Percentiles rank a stretch among this genome's conserved stretches.
These are phyloP conservation scores for Coelastrella sp. DNA, from an alignment of 139 green algal species.

Conservation along the genomic window DNA sequence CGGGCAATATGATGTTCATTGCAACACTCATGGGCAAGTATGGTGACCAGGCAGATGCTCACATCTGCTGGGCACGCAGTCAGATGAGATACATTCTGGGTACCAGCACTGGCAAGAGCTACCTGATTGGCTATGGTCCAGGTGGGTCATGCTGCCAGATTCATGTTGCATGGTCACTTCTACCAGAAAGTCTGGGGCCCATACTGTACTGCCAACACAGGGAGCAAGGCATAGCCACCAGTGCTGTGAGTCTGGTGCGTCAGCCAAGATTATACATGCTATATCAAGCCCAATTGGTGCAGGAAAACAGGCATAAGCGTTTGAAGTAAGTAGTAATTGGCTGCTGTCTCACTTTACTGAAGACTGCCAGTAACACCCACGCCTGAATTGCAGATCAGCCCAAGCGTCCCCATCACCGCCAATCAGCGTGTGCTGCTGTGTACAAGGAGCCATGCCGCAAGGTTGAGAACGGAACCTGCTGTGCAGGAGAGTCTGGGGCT, in stretches of 20 bases:
- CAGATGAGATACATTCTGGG: conserved; percentile 67
- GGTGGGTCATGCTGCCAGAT: not conserved
- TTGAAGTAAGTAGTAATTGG: not conserved
- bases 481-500: conserved; percentile 20
- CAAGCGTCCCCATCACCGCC: conserved; percentile 56
- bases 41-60: not conserved
- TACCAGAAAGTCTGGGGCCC: not conserved
- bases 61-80: conserved; percentile 42
- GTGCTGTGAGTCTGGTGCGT: too few species aligned
- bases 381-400: conserved; percentile 9
- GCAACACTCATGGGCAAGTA: conserved; percentile 47
- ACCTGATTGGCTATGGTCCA: conserved; percentile 58
- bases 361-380: not conserved
- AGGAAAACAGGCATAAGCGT: not conserved
- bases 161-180: not conserved
- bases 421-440: conserved; percentile 51
- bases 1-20: conserved; percentile 44
- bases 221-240: too few species aligned
- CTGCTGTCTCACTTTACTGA: not conserved
- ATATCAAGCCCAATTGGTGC: too few species aligned
- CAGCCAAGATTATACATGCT: too few species aligned
- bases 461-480: conserved; percentile 46
- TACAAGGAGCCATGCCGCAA: conserved; percentile 15
- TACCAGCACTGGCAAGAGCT: conserved; percentile 39
- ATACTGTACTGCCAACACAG: too few species aligned